Evolutionary conservation across 768 basidiomycete genomes (phyloP).

Genomic region (Cystobasidium ongulense): DNA sequence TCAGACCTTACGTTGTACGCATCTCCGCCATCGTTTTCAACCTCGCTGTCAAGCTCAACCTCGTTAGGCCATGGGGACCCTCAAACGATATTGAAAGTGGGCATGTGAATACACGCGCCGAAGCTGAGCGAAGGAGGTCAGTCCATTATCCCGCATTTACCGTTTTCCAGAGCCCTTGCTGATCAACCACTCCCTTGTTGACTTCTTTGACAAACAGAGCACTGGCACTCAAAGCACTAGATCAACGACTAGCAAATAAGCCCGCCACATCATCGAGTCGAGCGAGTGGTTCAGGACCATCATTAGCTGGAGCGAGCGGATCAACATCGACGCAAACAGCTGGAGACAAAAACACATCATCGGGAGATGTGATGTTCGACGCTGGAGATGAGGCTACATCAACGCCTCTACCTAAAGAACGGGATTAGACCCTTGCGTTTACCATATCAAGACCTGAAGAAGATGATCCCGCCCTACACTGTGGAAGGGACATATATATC

Average conservation of each 20-base stretch:
- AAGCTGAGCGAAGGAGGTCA: conserved; percentile 81
- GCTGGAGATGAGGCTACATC: conserved; percentile 15
- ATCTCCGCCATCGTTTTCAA: conserved; percentile 63
- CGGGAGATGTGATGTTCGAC: conserved; percentile 31
- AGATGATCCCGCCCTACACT: too few relatives aligned
- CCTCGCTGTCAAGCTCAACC: conserved; percentile 55
- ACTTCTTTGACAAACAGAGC: too few relatives aligned
- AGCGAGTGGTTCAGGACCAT: neutral
- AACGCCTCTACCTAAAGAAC: neutral
- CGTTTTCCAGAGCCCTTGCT: neutral
- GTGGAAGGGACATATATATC: too few relatives aligned
- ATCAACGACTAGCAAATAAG: conserved; percentile 67
- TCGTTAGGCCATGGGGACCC: conserved; percentile 66
- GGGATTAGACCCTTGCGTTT: conserved; percentile 1
- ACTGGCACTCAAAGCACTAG: conserved; percentile 90
- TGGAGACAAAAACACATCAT: neutral
- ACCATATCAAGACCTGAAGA: too few relatives aligned
- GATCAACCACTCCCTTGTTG: conserved; percentile 45
- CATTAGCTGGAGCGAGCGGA: neutral
- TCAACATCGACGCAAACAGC: neutral
- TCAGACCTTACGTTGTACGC: conserved; percentile 62
- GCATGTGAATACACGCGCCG: conserved; percentile 83
- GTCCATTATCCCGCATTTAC: conserved; percentile 38
- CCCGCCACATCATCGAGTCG: conserved; percentile 11
- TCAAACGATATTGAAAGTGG: conserved; percentile 55